A percentile compares a stretch with the other conserved stretches of the same genome.
Evolutionary conservation across 2,329 filamentous ascomycete genomes (phyloP).

Genomic region (Aspergillus aculeatus): DNA sequence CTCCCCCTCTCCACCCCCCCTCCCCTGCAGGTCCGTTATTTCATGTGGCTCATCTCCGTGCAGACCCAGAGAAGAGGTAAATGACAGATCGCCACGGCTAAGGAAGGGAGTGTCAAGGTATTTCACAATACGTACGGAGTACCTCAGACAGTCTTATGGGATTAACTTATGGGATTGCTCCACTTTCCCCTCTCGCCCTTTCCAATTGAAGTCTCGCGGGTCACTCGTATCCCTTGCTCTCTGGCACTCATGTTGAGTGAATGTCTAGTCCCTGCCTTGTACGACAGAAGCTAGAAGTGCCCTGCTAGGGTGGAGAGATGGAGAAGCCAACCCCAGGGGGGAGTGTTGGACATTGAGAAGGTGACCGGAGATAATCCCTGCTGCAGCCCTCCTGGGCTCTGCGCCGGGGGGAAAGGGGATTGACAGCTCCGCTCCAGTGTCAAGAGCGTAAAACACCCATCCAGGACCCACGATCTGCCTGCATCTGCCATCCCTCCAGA

Average conservation of each 20-base stretch:
- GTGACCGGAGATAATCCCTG: slow-evolving; percentile 1
- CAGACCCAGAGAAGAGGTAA: slow-evolving; percentile 7
- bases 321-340: slow-evolving; percentile 1
- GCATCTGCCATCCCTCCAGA: background rate
- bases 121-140: background rate
- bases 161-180: background rate
- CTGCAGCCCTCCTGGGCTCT: slow-evolving; percentile 6
- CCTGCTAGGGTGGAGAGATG: background rate
- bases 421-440: slow-evolving; percentile 10
- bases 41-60: slow-evolving; percentile 14
- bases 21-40: slow-evolving; percentile 22
- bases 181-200: background rate
- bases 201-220: background rate
- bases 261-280: background rate
- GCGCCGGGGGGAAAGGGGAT: slow-evolving; percentile 1
- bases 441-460: background rate
- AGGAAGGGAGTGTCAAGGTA: background rate
- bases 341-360: background rate
- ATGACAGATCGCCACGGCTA: slow-evolving; percentile 17
- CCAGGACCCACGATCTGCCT: slow-evolving; percentile 12
- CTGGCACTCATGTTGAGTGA: background rate
- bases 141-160: background rate
- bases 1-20: background rate
- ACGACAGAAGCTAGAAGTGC: background rate
- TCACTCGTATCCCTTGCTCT: slow-evolving; percentile 18